phyloP scores from a whole-genome alignment of 2,329 filamentous ascomycete species.

The Mariannaea sp. region DNA sequence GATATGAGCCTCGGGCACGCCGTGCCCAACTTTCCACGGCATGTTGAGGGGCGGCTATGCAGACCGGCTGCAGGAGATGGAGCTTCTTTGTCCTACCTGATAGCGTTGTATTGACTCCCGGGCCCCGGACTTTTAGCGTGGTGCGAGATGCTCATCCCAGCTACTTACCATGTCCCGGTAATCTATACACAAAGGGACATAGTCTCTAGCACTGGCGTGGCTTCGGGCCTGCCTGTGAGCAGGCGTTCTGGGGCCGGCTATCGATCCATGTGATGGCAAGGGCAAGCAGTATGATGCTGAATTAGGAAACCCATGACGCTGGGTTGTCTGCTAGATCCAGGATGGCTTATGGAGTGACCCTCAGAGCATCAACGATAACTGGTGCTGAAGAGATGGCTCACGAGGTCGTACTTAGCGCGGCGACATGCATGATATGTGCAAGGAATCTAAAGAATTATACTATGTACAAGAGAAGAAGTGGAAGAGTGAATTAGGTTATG shows the following conservation, averaged over 20 bases:
- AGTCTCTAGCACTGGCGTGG: conserved; percentile 33
- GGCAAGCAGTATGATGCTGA: conserved; percentile 32
- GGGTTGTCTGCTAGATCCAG: conserved; percentile 26
- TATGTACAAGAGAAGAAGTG: conserved; percentile 1
- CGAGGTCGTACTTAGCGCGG: conserved; percentile 36
- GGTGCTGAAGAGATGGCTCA: conserved; percentile 31
- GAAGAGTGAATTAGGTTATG: no score
- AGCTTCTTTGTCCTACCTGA: conserved; percentile 25
- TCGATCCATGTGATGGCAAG: conserved; percentile 37
- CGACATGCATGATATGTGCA: conserved; percentile 19
- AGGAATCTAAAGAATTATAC: conserved; percentile 10
- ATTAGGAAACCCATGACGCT: conserved; percentile 37
- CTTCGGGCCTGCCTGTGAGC: conserved; percentile 37
- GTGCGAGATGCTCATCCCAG: conserved; percentile 4
- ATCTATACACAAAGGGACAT: conserved; percentile 25
- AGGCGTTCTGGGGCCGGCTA: conserved; percentile 25
- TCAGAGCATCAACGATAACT: conserved; percentile 25
- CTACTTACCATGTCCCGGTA: conserved; percentile 12
- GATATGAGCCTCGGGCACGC: conserved; percentile 2
- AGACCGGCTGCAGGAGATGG: conserved; percentile 19
- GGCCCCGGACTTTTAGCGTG: conserved; percentile 13
- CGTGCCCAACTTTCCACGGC: conserved; percentile 1
- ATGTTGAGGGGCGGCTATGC: conserved; percentile 16
- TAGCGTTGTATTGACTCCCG: neutral
- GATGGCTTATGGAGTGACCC: conserved; percentile 22